These are phyloP conservation scores for Blepharisma stoltei DNA, from an alignment of 73 alveolate genomes.

Conservation along the genomic window DNA sequence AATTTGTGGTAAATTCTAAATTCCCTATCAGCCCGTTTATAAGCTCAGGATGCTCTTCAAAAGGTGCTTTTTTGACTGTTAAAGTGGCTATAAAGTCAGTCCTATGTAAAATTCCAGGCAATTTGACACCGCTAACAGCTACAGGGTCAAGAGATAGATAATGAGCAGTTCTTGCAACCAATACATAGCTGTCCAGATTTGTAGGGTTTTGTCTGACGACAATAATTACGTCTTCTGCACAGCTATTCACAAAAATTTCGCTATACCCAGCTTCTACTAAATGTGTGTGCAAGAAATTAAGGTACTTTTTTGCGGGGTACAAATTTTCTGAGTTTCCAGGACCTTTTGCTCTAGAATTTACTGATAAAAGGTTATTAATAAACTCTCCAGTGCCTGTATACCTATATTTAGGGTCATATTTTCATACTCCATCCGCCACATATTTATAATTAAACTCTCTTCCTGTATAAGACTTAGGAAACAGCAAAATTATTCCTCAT, in stretches of 20 bases:
- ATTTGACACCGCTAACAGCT: background rate
- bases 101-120: background rate
- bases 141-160: background rate
- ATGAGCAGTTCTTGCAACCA: background rate
- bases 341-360: background rate
- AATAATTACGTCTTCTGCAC: background rate
- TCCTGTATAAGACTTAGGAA: background rate
- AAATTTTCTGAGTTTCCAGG: background rate
- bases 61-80: background rate
- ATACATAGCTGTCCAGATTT: background rate
- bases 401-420: background rate
- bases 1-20: background rate
- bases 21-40: slow-evolving; percentile 18
- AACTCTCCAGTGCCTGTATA: background rate
- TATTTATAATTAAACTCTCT: slow-evolving; percentile 6
- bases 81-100: background rate
- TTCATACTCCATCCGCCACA: background rate
- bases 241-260: background rate
- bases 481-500: background rate
- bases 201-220: slow-evolving; percentile 21
- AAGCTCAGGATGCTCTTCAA: background rate
- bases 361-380: background rate
- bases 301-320: background rate
- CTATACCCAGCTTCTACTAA: background rate
- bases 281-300: background rate